Conservation (phyloP, 805 yeast species). For the Zygoascus bituminiphila region DNA sequence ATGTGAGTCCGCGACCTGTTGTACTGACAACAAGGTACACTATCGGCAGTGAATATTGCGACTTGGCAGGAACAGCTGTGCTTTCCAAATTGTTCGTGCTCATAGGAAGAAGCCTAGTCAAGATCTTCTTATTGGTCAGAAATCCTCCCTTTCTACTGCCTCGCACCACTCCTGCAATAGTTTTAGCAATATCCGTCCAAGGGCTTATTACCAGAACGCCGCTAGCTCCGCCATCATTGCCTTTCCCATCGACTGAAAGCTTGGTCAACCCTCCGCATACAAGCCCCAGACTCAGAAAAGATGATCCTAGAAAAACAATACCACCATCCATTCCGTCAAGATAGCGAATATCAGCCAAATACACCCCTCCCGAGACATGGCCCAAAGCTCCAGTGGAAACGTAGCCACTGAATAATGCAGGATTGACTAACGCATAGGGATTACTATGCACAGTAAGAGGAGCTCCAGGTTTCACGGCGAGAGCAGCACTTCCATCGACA, state of each 20-base stretch:
- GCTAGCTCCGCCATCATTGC: constrained; percentile 26
- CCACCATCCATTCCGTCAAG: constrained; percentile 34
- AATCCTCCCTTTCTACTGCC: background rate
- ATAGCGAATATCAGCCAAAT: constrained; percentile 26
- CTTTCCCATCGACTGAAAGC: constrained; percentile 21
- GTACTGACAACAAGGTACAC: background rate
- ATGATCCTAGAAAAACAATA: constrained; percentile 9
- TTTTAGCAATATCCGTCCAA: constrained; percentile 20
- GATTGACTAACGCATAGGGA: constrained; percentile 29
- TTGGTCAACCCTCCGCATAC: constrained; percentile 24
- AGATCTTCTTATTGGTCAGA: background rate
- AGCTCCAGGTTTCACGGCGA: constrained; percentile 1
- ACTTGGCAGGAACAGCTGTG: constrained; percentile 1
- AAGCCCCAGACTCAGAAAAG: constrained; percentile 1
- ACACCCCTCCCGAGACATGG: constrained; percentile 13
- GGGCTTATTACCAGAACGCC: constrained; percentile 23
- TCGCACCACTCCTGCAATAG: background rate
- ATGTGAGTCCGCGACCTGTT: constrained; percentile 17
- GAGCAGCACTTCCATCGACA: background rate
- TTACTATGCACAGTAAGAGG: constrained; percentile 19
- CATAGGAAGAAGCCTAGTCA: background rate
- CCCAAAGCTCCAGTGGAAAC: constrained; percentile 23
- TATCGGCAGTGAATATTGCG: constrained; percentile 3
- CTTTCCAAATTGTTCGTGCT: background rate
- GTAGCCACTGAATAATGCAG: constrained; percentile 28